Evolutionary conservation across 108 stramenopile species (phyloP), one percentile per base, ranked within the genome.

Genomic region (Hondaea fermentalgiana): DNA sequence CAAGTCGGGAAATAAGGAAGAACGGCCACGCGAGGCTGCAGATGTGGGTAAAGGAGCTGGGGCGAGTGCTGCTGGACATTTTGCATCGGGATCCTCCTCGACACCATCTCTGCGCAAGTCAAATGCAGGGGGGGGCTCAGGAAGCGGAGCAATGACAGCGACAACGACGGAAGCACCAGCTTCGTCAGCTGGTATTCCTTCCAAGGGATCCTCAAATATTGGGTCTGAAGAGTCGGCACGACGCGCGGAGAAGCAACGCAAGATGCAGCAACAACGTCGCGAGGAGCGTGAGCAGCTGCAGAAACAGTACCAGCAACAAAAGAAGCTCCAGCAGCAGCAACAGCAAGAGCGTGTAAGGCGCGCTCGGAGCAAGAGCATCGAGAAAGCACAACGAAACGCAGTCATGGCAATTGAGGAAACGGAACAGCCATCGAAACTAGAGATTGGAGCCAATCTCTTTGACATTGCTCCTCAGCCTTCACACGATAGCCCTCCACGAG

Each of bases 221-320:
- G 55, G 55, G 16, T 57, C 55, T 17, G 64, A 69, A 8, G 64
- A 69, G 14, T 42, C 64, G 8, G 25, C 64, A 23, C 64, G 64
- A 8, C 64, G 64, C 64, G 42, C 25, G 10, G 64, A 69, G 14
- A 14, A 23, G 42, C 64, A 69, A 17, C 64, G 64, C 64, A 83
- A 83, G 51, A 47, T 83, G 49, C 76, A 53, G 76, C 76, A 83
- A 35, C 76, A 83, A 23, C 76, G 76, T 12, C 45, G 51, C 2
- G 76, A 83, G 25, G 76, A 83, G 51, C 76, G 76, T 6, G 76
- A 83, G 49, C 45, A 83, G 51, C 76, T 83, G n/a, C 76, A 83
- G 49, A 83, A 83, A 4, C 76, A 83, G 4, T 83, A 83, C 28
- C 76, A 83, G 5, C 76, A 83, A 35, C 76, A 83, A 35, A 83